These are phyloP conservation scores for Hypoxylon cercidicola DNA, from an alignment of 495 filamentous ascomycete species.

Conservation along the genomic window DNA sequence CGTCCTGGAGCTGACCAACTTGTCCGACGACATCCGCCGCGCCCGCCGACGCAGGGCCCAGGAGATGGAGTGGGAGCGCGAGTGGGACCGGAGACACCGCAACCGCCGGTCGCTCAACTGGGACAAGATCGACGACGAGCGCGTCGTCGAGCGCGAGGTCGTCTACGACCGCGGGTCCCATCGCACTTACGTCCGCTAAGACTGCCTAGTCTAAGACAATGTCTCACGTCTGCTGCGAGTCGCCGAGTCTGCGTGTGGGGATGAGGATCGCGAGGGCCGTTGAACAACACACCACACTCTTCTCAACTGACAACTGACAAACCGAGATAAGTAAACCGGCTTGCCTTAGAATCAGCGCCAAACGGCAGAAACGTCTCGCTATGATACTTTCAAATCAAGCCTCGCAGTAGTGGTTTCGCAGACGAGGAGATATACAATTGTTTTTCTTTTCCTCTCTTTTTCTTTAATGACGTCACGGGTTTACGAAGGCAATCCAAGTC, in stretches of 20 bases:
- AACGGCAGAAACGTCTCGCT: no score
- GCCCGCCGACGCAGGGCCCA: conserved; percentile 78
- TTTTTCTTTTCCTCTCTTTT: conserved; percentile 24
- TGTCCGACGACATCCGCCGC: conserved; percentile 83
- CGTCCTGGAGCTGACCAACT: conserved; percentile 81
- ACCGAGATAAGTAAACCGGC: not conserved
- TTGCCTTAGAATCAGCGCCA: not conserved
- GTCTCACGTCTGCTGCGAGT: not conserved
- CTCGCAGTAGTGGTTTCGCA: no score
- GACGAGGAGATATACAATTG: not conserved
- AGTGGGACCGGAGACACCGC: conserved; percentile 71
- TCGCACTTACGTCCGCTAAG: conserved; percentile 45
- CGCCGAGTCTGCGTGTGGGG: not conserved
- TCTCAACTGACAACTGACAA: no score
- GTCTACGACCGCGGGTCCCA: conserved; percentile 59
- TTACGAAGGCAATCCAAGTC: conserved; percentile 28
- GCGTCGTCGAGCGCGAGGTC: conserved; percentile 68
- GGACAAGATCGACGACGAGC: conserved; percentile 62
- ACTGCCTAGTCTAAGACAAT: not conserved
- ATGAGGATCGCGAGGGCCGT: not conserved
- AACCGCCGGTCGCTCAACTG: conserved; percentile 46
- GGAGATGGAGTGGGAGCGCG: conserved; percentile 84
- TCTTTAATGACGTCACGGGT: conserved; percentile 40
- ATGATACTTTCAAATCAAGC: no score
- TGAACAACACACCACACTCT: not conserved